Percentiles rank a stretch among this genome's conserved stretches.
Conservation (phyloP, 2,329 filamentous ascomycete species). For the Meredithiella fracta region DNA sequence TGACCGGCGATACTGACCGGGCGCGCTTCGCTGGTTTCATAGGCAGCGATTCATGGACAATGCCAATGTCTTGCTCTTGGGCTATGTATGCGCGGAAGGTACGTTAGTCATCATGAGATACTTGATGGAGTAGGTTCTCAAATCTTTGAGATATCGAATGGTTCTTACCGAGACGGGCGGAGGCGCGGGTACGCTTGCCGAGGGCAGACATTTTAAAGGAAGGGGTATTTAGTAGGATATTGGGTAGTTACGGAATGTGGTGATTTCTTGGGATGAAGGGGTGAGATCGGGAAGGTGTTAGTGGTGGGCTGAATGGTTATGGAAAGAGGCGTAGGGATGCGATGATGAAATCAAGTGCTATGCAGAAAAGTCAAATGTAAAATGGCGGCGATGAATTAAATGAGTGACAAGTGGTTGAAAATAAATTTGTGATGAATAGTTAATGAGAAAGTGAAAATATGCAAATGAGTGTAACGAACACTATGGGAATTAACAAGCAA, state of each 20-base stretch:
- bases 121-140: neutral
- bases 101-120: neutral
- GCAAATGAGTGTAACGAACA: neutral
- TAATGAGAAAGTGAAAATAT: neutral
- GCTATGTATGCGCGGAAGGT: neutral
- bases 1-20: neutral
- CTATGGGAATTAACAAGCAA: neutral
- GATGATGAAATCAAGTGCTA: neutral
- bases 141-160: neutral
- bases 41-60: slow-evolving; percentile 7
- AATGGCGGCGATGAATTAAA: no score
- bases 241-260: neutral
- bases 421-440: neutral
- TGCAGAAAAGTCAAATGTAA: neutral
- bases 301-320: neutral
- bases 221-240: neutral
- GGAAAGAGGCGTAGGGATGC: neutral
- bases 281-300: neutral
- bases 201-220: slow-evolving; percentile 8
- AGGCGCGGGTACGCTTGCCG: slow-evolving; percentile 13
- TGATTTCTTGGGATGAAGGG: neutral
- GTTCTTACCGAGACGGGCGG: slow-evolving; percentile 13
- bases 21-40: slow-evolving; percentile 6
- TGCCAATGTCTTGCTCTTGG: slow-evolving; percentile 1
- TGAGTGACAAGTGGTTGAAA: neutral